Base-by-base conservation (phyloP, 176 grass and related monocot genomes). In the Panicum miliaceum region DNA sequence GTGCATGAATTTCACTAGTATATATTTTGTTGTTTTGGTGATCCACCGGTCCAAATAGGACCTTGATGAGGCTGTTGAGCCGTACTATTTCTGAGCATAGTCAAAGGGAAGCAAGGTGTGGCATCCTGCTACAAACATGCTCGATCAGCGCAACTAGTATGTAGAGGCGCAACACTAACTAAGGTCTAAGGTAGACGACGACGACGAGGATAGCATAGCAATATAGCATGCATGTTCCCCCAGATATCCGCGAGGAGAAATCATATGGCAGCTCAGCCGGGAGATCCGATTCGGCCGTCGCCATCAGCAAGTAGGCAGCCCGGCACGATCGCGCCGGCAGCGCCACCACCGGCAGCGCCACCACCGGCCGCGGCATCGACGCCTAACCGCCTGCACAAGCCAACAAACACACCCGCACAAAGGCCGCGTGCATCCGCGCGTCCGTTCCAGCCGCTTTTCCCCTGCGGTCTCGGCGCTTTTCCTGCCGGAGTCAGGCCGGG, bases 101-200 rank as follows among this genome's bases (percentile, higher is more conserved):
- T 41, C 38, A 41, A 41, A 41, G 38, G 29, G 29, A 32, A 32
- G 29, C 29, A 32, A 32, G 29, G 29, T 32, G 29, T 32, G 29
- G 29, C 29, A 32, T 32, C 29, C 1, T 41, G 2, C 42, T 64
- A 29, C 61, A 64, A 18, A 5, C 27, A 34, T 34, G 2, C 60
- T 32, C 26, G 26, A 8, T 45, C 8, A 45, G 26, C 13, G 7
- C 62, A 18, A 6, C 4, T 64, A 35, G 62, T 8, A 46, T 40
- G 9, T 18, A 42, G 81, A 80, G 82, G 81, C 82, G 68, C 22
- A 68, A 68, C 82, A 89, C 76, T 80, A 89, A 75, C 7, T 47
- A 47, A 47, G 45, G 45, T 13, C 12, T 45, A 48, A 51, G 48
- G 48, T 29, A 4, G 6, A 25, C 22, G 43, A 32, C 48, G 6